These are phyloP conservation scores for Cardamine occulta DNA, from an alignment of 345 rosid genomes.

Conservation along the genomic window DNA sequence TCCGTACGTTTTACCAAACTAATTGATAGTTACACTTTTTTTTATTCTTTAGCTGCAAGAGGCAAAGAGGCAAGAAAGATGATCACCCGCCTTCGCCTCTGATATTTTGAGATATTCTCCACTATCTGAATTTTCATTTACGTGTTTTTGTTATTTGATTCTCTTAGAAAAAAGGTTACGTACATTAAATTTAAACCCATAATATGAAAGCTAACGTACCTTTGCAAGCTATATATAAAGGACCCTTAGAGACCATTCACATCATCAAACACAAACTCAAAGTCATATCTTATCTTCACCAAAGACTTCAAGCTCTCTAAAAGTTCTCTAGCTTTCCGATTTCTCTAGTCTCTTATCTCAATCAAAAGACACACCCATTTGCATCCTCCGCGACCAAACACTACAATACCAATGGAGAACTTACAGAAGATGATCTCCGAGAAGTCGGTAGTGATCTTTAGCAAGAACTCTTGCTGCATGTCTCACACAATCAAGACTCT, in stretches of 20 bases:
- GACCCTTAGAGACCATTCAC: conserved; percentile 7
- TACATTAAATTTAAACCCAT: background rate
- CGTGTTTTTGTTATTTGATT: background rate
- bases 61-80: conserved; percentile 1
- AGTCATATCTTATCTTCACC: conserved; percentile 6
- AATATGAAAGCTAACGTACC: background rate
- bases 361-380: background rate
- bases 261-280: conserved; percentile 18
- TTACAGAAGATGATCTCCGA: conserved; percentile 59
- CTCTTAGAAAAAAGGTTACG: conserved; percentile 5
- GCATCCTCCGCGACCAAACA: background rate
- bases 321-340: background rate
- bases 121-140: background rate
- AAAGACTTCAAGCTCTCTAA: background rate
- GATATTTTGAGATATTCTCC: conserved; percentile 13
- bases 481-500: conserved; percentile 69
- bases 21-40: conserved; percentile 20
- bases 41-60: conserved; percentile 29
- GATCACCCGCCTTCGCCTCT: background rate
- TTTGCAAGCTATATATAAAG: conserved; percentile 20
- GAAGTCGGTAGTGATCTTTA: conserved; percentile 85
- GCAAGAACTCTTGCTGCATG: conserved; percentile 73
- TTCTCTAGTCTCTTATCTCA: background rate
- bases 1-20: background rate
- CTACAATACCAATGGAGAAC: conserved; percentile 53